These are phyloP conservation scores for Aspergillus olivimuriae DNA, from an alignment of 495 filamentous ascomycete species.

Conservation along the genomic window DNA sequence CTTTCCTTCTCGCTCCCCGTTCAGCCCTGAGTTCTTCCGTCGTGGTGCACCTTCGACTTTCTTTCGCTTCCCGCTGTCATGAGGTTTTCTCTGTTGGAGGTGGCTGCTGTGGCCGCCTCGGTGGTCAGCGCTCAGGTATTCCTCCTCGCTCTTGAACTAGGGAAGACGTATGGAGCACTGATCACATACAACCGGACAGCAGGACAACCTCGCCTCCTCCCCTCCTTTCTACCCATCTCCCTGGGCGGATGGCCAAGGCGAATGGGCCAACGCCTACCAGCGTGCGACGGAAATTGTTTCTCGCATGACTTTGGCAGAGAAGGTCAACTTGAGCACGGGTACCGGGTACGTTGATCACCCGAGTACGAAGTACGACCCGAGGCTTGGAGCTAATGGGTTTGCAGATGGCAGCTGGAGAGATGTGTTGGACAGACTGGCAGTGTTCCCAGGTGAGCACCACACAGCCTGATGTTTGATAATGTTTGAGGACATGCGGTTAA, in stretches of 20 bases:
- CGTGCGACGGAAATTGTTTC: conserved; percentile 76
- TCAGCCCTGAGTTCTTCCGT: not conserved
- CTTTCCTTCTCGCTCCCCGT: not conserved
- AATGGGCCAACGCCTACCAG: conserved; percentile 72
- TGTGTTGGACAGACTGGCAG: conserved; percentile 69
- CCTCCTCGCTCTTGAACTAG: not conserved
- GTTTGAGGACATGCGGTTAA: too few species aligned
- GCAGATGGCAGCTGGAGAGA: conserved; percentile 65
- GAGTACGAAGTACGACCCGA: not conserved
- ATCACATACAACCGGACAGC: not conserved
- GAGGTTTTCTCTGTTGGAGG: conserved; percentile 37
- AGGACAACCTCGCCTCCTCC: conserved; percentile 33
- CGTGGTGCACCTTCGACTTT: not conserved
- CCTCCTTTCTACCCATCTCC: conserved; percentile 80
- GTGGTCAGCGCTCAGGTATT: conserved; percentile 32
- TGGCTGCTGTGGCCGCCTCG: conserved; percentile 27
- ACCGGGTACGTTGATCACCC: conserved; percentile 47
- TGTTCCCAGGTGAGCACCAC: conserved; percentile 34
- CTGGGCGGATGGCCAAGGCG: conserved; percentile 64
- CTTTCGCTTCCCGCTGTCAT: conserved; percentile 19
- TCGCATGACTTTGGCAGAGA: conserved; percentile 78
- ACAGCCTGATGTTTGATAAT: too few species aligned
- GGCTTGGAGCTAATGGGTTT: not conserved
- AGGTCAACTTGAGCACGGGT: conserved; percentile 89
- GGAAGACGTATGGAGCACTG: not conserved